These are phyloP conservation scores for Lecanicillium sp. DNA, from an alignment of 2,329 filamentous ascomycete species.

Conservation along the genomic window DNA sequence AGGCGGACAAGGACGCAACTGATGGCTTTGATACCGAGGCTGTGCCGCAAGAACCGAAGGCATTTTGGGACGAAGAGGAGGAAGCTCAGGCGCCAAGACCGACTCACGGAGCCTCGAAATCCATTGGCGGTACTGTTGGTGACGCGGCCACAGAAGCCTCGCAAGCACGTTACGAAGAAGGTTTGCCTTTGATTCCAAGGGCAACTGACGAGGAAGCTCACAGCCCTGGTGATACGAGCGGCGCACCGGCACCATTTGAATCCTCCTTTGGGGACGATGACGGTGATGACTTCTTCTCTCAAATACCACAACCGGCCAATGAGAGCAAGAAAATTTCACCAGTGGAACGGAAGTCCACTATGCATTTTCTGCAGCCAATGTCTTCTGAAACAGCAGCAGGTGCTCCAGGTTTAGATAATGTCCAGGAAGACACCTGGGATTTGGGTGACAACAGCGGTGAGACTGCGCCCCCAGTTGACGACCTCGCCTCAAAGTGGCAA, in stretches of 20 bases:
- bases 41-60: constrained; percentile 17
- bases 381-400: too few species aligned
- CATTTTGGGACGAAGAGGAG: constrained; percentile 8
- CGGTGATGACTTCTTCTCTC: constrained; percentile 55
- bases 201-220: constrained; percentile 4
- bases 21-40: constrained; percentile 36
- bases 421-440: constrained; percentile 13
- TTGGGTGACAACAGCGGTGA: too few species aligned
- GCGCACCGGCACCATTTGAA: constrained; percentile 6
- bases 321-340: constrained; percentile 18
- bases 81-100: not conserved
- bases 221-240: constrained; percentile 14
- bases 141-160: constrained; percentile 33
- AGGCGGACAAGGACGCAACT: constrained; percentile 46
- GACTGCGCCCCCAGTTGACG: too few species aligned
- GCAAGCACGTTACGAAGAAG: constrained; percentile 62
- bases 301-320: constrained; percentile 31
- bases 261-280: constrained; percentile 35
- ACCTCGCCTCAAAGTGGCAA: constrained; percentile 76
- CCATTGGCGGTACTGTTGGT: constrained; percentile 35
- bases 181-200: constrained; percentile 52
- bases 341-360: constrained; percentile 63
- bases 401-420: not conserved
- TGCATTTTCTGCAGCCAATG: constrained; percentile 39
- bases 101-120: constrained; percentile 14